Conservation (phyloP, 2,329 filamentous ascomycete species). For the Piedraia hortae region DNA sequence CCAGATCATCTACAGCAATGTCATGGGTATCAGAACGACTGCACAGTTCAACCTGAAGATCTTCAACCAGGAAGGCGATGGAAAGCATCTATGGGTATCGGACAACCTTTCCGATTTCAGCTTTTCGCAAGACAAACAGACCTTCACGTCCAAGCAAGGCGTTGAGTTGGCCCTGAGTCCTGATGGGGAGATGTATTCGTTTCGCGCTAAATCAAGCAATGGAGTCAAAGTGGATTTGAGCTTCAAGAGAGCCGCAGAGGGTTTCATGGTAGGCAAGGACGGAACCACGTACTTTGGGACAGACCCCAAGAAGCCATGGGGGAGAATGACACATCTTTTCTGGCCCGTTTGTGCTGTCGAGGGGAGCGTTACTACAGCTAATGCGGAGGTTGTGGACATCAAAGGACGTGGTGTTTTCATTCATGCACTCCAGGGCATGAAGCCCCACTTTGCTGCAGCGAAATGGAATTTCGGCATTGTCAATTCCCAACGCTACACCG, state of each 20-base stretch:
- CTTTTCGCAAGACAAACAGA: slow-evolving; percentile 59
- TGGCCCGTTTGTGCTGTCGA: slow-evolving; percentile 70
- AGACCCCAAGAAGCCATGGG: slow-evolving; percentile 68
- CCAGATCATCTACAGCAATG: slow-evolving; percentile 94
- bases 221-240: slow-evolving; percentile 78
- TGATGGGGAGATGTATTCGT: slow-evolving; percentile 54
- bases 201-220: slow-evolving; percentile 57
- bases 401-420: slow-evolving; percentile 54
- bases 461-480: slow-evolving; percentile 88
- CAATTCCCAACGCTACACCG: slow-evolving; percentile 64
- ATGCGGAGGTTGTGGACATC: slow-evolving; percentile 48
- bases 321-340: slow-evolving; percentile 71
- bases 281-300: slow-evolving; percentile 70
- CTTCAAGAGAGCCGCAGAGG: slow-evolving; percentile 46
- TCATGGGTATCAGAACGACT: slow-evolving; percentile 76
- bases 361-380: slow-evolving; percentile 59
- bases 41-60: slow-evolving; percentile 88
- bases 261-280: slow-evolving; percentile 60
- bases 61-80: slow-evolving; percentile 41
- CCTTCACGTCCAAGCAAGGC: slow-evolving; percentile 38
- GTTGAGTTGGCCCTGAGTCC: slow-evolving; percentile 65
- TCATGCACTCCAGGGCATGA: slow-evolving; percentile 89
- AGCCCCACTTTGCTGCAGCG: slow-evolving; percentile 79
- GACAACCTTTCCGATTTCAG: slow-evolving; percentile 51
- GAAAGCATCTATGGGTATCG: slow-evolving; percentile 58